phyloP scores from a whole-genome alignment of 2,329 filamentous ascomycete genomes.

The Fusarium oligoseptatum region DNA sequence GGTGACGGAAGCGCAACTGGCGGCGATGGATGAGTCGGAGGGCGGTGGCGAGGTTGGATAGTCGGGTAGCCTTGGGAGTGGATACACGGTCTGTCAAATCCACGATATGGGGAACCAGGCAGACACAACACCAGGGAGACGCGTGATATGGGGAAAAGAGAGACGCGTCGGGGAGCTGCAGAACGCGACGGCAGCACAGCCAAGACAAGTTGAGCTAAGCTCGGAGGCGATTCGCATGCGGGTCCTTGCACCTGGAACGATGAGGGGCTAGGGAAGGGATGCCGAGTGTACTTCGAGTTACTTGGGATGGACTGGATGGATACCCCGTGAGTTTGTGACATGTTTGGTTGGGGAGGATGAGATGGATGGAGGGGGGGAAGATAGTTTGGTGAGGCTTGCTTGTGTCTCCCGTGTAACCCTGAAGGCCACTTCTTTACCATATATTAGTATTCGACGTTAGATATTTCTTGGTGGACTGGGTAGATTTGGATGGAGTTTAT shows the following conservation, averaged over 20 bases:
- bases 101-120: slow-evolving; percentile 18
- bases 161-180: slow-evolving; percentile 41
- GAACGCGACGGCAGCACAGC: slow-evolving; percentile 15
- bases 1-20: slow-evolving; percentile 34
- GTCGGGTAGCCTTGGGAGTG: slow-evolving; percentile 25
- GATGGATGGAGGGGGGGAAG: not conserved
- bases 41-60: slow-evolving; percentile 34
- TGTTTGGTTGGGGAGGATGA: slow-evolving; percentile 9
- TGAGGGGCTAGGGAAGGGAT: slow-evolving; percentile 17
- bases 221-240: slow-evolving; percentile 33
- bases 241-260: slow-evolving; percentile 25
- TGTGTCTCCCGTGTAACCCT: not conserved
- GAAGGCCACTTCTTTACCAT: not conserved
- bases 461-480: not conserved
- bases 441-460: not conserved
- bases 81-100: slow-evolving; percentile 26
- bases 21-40: slow-evolving; percentile 27
- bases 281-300: not conserved
- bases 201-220: slow-evolving; percentile 7
- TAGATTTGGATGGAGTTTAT: slow-evolving; percentile 6
- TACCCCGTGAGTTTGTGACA: slow-evolving; percentile 36
- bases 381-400: slow-evolving; percentile 3
- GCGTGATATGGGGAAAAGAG: slow-evolving; percentile 39
- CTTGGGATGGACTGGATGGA: slow-evolving; percentile 33
- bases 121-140: slow-evolving; percentile 41